phyloP scores from a whole-genome alignment of 139 green algal genomes.

The Micractinium conductrix region DNA sequence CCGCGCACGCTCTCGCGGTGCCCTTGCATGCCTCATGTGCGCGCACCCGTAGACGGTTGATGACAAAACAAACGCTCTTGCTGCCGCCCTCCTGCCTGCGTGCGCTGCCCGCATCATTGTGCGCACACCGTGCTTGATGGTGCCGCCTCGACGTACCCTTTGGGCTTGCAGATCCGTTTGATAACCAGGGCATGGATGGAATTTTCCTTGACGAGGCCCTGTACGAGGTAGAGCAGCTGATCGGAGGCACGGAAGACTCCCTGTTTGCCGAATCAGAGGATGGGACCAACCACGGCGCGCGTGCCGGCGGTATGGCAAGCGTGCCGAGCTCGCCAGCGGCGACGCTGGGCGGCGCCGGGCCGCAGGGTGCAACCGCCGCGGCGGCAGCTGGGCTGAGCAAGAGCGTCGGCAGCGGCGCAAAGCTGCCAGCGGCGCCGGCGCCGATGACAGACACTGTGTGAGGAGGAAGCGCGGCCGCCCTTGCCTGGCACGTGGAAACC shows the following conservation, averaged over 20 bases:
- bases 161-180: slow-evolving; percentile 58
- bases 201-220: slow-evolving; percentile 62
- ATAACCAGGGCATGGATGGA: slow-evolving; percentile 66
- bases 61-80: neutral
- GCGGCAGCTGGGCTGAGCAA: neutral
- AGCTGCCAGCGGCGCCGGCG: neutral
- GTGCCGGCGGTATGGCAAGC: too few species aligned
- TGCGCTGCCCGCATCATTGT: neutral
- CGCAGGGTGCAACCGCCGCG: neutral
- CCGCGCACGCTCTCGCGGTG: neutral
- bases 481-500: too few species aligned
- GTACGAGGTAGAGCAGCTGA: slow-evolving; percentile 57
- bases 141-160: neutral
- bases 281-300: neutral
- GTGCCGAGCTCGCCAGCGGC: too few species aligned
- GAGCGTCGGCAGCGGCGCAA: neutral
- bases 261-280: neutral
- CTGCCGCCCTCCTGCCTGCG: neutral
- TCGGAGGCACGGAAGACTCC: neutral
- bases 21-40: neutral
- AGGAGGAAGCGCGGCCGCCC: too few species aligned
- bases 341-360: neutral
- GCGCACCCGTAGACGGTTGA: neutral
- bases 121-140: neutral
- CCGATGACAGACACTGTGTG: neutral